Evolutionary conservation across 116 monocot genomes (phyloP).

Genomic region (Zostera marina): DNA sequence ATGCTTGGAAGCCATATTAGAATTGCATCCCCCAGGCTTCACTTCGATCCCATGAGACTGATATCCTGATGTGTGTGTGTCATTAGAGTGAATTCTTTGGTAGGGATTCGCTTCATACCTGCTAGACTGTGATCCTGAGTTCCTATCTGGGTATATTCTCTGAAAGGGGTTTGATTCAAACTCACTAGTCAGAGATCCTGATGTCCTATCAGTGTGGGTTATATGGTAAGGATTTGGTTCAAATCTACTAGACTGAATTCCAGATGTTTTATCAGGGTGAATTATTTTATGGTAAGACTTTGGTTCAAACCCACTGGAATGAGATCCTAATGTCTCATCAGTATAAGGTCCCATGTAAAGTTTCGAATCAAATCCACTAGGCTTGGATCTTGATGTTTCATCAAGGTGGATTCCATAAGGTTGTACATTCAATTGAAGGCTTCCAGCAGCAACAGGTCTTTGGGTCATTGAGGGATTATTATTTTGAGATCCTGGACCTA

Average conservation of each 20-base stretch:
- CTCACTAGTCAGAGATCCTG: too few relatives aligned
- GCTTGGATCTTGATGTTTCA: neutral
- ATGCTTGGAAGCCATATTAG: neutral
- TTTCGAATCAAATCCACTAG: neutral
- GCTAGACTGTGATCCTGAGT: too few relatives aligned
- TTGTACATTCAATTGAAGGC: neutral
- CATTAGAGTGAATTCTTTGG: too few relatives aligned
- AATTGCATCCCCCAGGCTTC: neutral
- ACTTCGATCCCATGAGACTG: neutral
- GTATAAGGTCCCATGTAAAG: neutral
- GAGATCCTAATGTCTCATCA: neutral
- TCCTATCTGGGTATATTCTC: too few relatives aligned
- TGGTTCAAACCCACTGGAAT: too few relatives aligned
- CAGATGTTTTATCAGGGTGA: too few relatives aligned
- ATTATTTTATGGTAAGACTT: too few relatives aligned
- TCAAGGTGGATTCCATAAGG: neutral
- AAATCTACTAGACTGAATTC: neutral
- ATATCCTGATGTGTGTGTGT: neutral
- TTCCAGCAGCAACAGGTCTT: slow-evolving; percentile 2
- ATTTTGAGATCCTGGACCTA: slow-evolving; percentile 5
- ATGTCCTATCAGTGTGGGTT: neutral
- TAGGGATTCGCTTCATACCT: too few relatives aligned
- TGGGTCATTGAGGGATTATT: neutral
- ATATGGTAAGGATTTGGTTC: neutral
- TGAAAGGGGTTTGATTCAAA: too few relatives aligned